Base-by-base conservation (phyloP, 192 early-diverging fungal genomes). In the Phlyctochytrium planicorne region DNA sequence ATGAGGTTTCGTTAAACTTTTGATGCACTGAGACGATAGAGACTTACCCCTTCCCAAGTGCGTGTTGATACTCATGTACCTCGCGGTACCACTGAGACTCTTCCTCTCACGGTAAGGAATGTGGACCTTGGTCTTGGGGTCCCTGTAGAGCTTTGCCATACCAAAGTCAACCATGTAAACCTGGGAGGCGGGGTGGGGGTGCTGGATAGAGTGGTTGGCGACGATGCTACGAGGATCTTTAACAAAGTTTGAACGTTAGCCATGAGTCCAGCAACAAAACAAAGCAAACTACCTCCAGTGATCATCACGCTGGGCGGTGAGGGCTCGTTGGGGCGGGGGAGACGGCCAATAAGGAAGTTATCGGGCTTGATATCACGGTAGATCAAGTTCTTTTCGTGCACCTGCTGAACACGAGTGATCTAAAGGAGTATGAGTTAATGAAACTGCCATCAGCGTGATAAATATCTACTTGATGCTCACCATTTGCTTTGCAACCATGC, bases 61-160 rank as follows among this genome's bases (percentile, higher is more conserved):
- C 27, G 96, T 98, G 80, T 98, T 94, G 69, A 96, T 91, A 77
- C 90, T 91, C 67, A 93, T 93, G 72, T 94, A 96, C 65, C 94
- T 84, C 27, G 93, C 91, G 34, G 94, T 96, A 34, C 94, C 94
- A 24, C 91, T 94, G 64, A 96, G 80, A 75, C 92, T 94, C 82
- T 96, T 94, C 80, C 93, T 90, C 75, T 96, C 92, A 70, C 89
- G 86, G 75, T 94, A 94, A 3, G 93, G 89, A 67, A 96, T 94
- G 80, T 96, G 94, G 70, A 90, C 73, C 63, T 89, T 82, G 37
- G 90, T 94, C 73, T 87, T 87, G 47, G 89, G 86, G 72, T 94
- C 91, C 47, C 89, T 87, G 77, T 91, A 96, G 75, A 91, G 88
- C 68, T 94, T 94, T 35, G 93, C 90, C 63, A 96, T 76, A 23